Evolutionary conservation across 202 grass and related monocot species (phyloP).

Genomic region (Schoenoplectus triqueter): DNA sequence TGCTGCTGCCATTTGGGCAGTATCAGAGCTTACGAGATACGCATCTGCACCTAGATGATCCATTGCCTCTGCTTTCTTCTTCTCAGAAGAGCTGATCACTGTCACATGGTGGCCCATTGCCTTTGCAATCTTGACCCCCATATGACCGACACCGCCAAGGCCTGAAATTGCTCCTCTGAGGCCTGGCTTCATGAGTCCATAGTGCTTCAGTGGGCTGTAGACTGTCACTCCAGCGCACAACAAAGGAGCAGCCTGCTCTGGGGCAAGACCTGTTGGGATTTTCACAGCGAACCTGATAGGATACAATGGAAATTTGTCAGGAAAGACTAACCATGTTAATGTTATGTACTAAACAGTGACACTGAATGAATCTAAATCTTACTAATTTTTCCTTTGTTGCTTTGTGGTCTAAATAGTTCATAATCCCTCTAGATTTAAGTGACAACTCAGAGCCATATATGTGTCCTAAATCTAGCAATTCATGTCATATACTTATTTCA

Average conservation of each 20-base stretch:
- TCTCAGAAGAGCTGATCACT: conserved; percentile 83
- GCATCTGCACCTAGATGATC: conserved; percentile 87
- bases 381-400: neutral
- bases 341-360: neutral
- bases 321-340: neutral
- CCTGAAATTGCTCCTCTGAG: conserved; percentile 33
- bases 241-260: conserved; percentile 84
- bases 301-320: neutral
- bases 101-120: conserved; percentile 94
- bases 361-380: neutral
- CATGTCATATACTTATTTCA: too few relatives aligned
- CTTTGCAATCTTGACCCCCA: conserved; percentile 94
- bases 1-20: conserved; percentile 51
- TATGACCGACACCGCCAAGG: conserved; percentile 39
- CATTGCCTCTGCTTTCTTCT: conserved; percentile 77
- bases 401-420: neutral
- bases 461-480: too few relatives aligned
- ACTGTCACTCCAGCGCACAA: conserved; percentile 88
- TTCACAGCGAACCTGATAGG: conserved; percentile 70
- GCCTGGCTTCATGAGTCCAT: conserved; percentile 21
- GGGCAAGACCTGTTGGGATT: conserved; percentile 65
- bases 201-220: conserved; percentile 87
- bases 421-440: neutral
- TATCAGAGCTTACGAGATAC: conserved; percentile 79
- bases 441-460: neutral